Base-by-base conservation (phyloP, 2,329 filamentous ascomycete genomes). In the Penicillium paneum region DNA sequence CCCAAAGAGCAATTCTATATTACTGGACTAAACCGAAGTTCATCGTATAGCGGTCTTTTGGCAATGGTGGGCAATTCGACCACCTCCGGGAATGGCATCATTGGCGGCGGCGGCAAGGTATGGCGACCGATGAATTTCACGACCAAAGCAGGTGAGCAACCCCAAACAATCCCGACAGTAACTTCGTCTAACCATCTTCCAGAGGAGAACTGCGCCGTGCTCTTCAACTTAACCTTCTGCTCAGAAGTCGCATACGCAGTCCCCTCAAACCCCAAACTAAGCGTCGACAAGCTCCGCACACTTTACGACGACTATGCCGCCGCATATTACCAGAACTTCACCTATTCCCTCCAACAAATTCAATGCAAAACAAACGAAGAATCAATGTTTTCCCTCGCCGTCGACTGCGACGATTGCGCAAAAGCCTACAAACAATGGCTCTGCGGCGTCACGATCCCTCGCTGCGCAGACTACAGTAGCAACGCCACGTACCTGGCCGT, bases 1-100 rank as follows among this genome's bases (percentile, higher is more conserved):
- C 90, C 90, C 1, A 92, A 91, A 69, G 87, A 96, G 70, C 91
- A 96, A 66, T 96, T 99, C 70, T 91, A 93, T 64, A 80, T 97
- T 44, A 84, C 82, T 35, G 84, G 86, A 0, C 81, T 99, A 38
- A 89, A 91, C 57, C 76, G 81, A 4, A 90, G 84, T 62, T 86
- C 87, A 5, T 78, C 74, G 0, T 97, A 97, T 66, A 78, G 79
- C 35, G 91, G 85, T 0, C 86, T 91, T 50, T 76, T 97, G 13
- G 89, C 89, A 11, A 77, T 84, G 71, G 67, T 77, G n/a, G 76
- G 75, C 13, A 83, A 81, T 67, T 79, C 78, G 1, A 86, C 82
- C 21, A 78, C 76, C 8, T 75, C 75, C 3, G 81, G 81, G 1
- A 72, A 78, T 35, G 80, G 81, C 12, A 78, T 80, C 3, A 78